These are phyloP conservation scores for Bombardia bombarda DNA, from an alignment of 495 filamentous ascomycete species.

Conservation along the genomic window DNA sequence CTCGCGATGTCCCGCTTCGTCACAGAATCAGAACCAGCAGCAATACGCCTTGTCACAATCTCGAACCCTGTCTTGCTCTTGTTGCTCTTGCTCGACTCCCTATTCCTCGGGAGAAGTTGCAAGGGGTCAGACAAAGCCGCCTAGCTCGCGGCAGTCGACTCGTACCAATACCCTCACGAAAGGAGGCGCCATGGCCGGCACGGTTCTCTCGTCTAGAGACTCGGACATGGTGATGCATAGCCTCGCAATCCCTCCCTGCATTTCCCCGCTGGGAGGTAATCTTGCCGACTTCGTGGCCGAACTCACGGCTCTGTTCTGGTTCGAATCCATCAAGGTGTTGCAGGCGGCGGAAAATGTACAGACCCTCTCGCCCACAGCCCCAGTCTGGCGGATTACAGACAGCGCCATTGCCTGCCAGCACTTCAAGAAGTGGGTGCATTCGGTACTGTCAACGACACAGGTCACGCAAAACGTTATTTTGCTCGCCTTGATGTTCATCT, in stretches of 20 bases:
- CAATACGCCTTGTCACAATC: constrained; percentile 5
- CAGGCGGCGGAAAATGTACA: constrained; percentile 60
- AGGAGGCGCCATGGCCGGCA: constrained; percentile 18
- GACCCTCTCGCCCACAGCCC: constrained; percentile 27
- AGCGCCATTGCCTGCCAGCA: constrained; percentile 70
- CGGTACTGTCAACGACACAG: constrained; percentile 86
- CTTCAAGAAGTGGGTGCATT: constrained; percentile 91
- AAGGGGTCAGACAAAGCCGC: too few relatives aligned
- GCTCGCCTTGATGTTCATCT: constrained; percentile 85
- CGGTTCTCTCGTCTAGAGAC: constrained; percentile 23
- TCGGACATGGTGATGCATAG: constrained; percentile 49
- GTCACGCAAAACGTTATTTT: constrained; percentile 95
- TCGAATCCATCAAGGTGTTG: constrained; percentile 76
- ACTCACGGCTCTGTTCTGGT: constrained; percentile 98
- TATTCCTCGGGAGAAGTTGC: too few relatives aligned
- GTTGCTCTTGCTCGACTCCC: neutral
- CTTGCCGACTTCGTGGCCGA: constrained; percentile 79
- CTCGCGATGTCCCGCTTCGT: constrained; percentile 13
- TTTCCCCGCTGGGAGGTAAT: constrained; percentile 64
- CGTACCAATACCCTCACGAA: constrained; percentile 27
- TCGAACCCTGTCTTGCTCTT: constrained; percentile 1
- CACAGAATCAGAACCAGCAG: constrained; percentile 2
- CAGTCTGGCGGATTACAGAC: constrained; percentile 48
- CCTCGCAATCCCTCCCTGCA: constrained; percentile 63
- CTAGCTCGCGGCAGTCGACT: constrained; percentile 21